Base-by-base conservation (phyloP, 441 rosid species). In the Eutrema salsugineum region DNA sequence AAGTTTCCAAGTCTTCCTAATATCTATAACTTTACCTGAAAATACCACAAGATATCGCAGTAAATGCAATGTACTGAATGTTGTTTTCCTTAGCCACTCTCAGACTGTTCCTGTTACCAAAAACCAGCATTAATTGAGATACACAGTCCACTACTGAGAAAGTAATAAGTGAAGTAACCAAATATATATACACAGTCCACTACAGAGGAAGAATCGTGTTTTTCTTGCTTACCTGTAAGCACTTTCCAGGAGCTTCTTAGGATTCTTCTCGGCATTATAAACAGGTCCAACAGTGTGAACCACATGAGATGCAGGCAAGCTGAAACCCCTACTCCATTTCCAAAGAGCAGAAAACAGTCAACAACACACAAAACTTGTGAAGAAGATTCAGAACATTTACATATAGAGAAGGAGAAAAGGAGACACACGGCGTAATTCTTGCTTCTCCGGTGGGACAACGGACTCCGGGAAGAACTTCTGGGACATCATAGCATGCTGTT, bases 371-470 rank as follows among this genome's bases (percentile, higher is more conserved):
- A 58, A 71, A 30, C 50, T 24, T 24, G 3, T 24, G 27, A 24
- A 2, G 27, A 24, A 24, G 27, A 24, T 24, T 57, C 1, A 14
- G 16, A 19, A 17, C 62, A 30, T 19, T 30, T 6, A 12, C 42
- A 66, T 2, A 67, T 36, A 20, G 27, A 15, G 12, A 51, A 66
- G 51, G 38, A 78, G 11, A 63, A 9, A 46, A 71, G 2, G 28
- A 40, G 68, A 56, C 69, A 0, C 47, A 92, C 97, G 70, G 89
- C 11, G 97, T 90, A 60, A 93, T 90, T 79, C 95, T 87, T 51
- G 95, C 93, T 85, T 90, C 92, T 74, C 98, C 97, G 0, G 86
- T 86, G n/a, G 94, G 96, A 78, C 98, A 93, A 66, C 93, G 94
- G 17, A 87, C 17, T 24, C 86, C 93, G 15, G 89, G 87, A 39